Base-by-base conservation (phyloP, 768 basidiomycete species). In the Psilocybe subaeruginosa region DNA sequence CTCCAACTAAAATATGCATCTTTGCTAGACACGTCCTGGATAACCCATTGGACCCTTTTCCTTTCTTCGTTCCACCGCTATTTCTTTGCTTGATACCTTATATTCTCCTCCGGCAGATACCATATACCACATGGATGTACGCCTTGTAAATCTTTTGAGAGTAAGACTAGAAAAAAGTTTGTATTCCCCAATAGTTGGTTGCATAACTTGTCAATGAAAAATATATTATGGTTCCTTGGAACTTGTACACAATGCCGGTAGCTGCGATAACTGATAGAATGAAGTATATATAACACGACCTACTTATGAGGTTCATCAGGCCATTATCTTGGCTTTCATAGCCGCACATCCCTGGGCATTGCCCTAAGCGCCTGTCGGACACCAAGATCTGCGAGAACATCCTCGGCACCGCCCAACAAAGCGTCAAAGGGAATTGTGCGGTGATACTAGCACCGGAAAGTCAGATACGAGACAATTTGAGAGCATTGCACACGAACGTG, bases 381-480 rank as follows among this genome's bases (percentile, higher is more conserved):
- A 60, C 91, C 89, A 30, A 92, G 78, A 70, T 92, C 91, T 2
- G 84, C 83, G 56, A 93, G 74, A 8, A 92, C 90, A 62, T 90
- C 89, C 69, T 91, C 74, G 14, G 74, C 73, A 51, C 90, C 90
- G 52, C 91, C 91, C 8, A 92, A 82, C 19, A 92, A 76, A 2
- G 92, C 76, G 67, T 90, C 89, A 68, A 90, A 90, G 0, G 85
- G 71, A 62, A 89, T 80, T 3, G 85, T 85, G 49, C 87, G 85
- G 66, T 90, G 84, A 70, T 88, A 88, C 85, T 88, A 54, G 30
- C 17, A 52, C 48, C 37, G 35, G 11, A 52, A 45, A 31, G 6
- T 11, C n/a, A 33, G 14, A 41, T 39, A 5, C 16, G 16, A 14
- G 27, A 47, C n/a, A 52, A 51, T 12, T 37, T 6, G 17, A 4